Evolutionary conservation across 83 land plant genomes (phyloP), one percentile per base, ranked within the genome.

Genomic region (Picea mariana): DNA sequence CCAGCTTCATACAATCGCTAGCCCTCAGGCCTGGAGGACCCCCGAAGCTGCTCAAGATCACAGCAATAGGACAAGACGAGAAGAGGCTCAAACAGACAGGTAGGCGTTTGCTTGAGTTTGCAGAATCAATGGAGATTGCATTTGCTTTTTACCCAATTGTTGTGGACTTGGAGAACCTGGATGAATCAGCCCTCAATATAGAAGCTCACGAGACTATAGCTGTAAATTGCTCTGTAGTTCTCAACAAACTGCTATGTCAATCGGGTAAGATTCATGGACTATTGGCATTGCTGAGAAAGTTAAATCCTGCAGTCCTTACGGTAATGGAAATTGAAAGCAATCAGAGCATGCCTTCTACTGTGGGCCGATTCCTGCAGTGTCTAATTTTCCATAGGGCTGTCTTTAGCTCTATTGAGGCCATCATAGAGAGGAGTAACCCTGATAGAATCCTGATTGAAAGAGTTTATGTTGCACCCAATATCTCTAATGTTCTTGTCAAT

Each of bases 271-370:
- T 81, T 5, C 73, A 81, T 24, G 60, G 75, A 34, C 68, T 81
- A 12, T 27, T 81, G 58, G 76, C 73, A 47, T 73, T 81, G 66
- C 18, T 64, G 82, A 65, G 76, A 49, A 67, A 80, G 72, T 24
- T 81, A 23, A 49, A 67, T 49, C 76, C 59, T 24, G 58, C 20
- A 23, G 75, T 81, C 47, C 60, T 81, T n/a, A 65, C 82, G 1
- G 82, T 81, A 66, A 67, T 81, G 66, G 75, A 81, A 42, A 66
- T 49, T 24, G 82, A 81, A 66, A 47, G 77, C 60, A 62, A 81
- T 66, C 72, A 81, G 20, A 66, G 42, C 59, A 47, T 40, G 66
- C 82, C 82, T 44, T 81, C 82, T 38, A 42, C 24, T 23, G 72
- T 81, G 76, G 60, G 23, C 27, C 72, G 82, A 34, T 81, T 81